Base-by-base conservation (phyloP, 768 basidiomycete species). In the Astraeus odoratus region DNA sequence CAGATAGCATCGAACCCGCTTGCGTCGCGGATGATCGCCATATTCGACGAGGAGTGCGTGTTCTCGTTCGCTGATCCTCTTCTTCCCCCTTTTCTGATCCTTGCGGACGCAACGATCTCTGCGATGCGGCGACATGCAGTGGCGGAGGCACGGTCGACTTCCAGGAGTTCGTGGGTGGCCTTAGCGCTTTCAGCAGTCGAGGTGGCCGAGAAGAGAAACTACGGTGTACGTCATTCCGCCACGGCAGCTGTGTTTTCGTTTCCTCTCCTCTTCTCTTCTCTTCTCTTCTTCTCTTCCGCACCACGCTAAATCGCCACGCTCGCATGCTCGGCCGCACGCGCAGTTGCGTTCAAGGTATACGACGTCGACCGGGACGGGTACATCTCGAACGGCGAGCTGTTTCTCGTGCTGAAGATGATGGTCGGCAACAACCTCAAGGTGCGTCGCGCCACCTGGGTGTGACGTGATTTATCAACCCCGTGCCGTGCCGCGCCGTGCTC, bases 371-470 rank as follows among this genome's bases (percentile, higher is more conserved):
- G 96, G 42, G 96, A 99, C 59, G 93, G 92, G 7, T 99, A 67
- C 68, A 99, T 99, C 64, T 96, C 93, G 10, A 99, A 99, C 59
- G 96, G 96, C 45, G 96, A 99, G 67, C 79, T 99, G 24, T 99
- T 97, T 72, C 71, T 99, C 38, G 96, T 99, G 30, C 72, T 99
- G 52, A 99, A 99, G 77, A 98, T 98, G 91, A 99, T 99, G 96
- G 96, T 98, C 40, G 96, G 96, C 26, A 97, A 87, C 66, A 99
- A 99, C 67, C 72, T 99, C 57, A 99, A 99, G 76, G 92, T 92
- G 39, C 48, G 65, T 46, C 22, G 49, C 36, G 13, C 34, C n/a
- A 19, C 34, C 16, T 19, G 7, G 16, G 8, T 35, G 10, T 18
- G 34, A 35, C 34, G 34, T 19, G 34, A 35, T 35, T 35, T 13